A percentile compares a stretch with the other conserved stretches of the same genome.
These are phyloP conservation scores for Ophiocordyceps australis DNA, from an alignment of 2,329 filamentous ascomycete genomes.

Conservation along the genomic window DNA sequence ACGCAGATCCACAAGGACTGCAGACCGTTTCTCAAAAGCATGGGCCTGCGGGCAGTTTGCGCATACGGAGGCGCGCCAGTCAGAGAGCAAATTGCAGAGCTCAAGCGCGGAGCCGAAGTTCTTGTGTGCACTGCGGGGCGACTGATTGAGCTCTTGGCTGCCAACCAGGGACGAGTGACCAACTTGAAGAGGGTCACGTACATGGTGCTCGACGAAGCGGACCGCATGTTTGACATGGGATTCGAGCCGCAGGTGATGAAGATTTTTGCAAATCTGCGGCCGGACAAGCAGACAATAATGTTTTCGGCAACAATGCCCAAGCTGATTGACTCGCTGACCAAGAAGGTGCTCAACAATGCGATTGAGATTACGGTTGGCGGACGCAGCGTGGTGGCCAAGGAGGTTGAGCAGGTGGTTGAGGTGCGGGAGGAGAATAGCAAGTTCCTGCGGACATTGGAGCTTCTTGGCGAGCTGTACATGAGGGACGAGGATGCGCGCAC, in stretches of 20 bases:
- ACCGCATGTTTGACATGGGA: conserved; percentile 99
- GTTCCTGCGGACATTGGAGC: conserved; percentile 65
- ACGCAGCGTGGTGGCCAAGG: conserved; percentile 69
- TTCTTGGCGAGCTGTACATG: conserved; percentile 74
- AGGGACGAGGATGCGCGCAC: conserved; percentile 79
- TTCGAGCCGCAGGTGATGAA: conserved; percentile 98
- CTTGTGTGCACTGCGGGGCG: conserved; percentile 90
- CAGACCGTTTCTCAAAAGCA: conserved; percentile 80
- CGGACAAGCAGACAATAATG: conserved; percentile 81
- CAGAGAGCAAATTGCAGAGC: conserved; percentile 89
- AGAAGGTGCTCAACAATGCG: conserved; percentile 71
- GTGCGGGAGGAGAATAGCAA: conserved; percentile 69
- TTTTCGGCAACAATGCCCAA: conserved; percentile 95
- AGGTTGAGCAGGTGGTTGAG: conserved; percentile 87
- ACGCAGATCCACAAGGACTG: conserved; percentile 90
- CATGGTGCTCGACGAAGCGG: conserved; percentile 89
- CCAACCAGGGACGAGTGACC: conserved; percentile 86
- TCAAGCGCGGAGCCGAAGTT: conserved; percentile 90
- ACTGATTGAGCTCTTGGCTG: conserved; percentile 86
- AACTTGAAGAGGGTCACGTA: conserved; percentile 83
- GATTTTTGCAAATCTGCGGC: conserved; percentile 79
- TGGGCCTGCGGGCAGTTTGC: conserved; percentile 73
- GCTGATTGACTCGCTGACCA: conserved; percentile 78
- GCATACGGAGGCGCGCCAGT: conserved; percentile 92
- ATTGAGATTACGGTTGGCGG: conserved; percentile 89